These are phyloP conservation scores for Solanum infundibuliforme DNA, from an alignment of 257 asterid species.

Conservation along the genomic window DNA sequence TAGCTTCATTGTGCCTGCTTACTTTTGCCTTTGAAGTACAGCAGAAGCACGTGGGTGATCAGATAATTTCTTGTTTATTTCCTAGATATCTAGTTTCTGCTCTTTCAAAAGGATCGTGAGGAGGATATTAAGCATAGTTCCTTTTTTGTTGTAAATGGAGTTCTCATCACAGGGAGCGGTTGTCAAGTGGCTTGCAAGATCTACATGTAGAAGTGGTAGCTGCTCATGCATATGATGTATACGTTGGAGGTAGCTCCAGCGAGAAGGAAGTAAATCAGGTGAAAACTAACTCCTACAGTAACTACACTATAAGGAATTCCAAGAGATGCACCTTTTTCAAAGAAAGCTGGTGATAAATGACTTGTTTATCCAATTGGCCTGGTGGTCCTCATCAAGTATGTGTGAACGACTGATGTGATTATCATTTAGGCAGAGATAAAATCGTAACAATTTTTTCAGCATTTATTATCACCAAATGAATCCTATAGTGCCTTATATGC, in stretches of 20 bases:
- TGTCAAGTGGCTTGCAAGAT: constrained; percentile 2
- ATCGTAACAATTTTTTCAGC: neutral
- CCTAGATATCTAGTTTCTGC: neutral
- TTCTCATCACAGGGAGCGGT: constrained; percentile 5
- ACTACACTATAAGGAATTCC: neutral
- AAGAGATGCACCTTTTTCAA: neutral
- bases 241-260: neutral
- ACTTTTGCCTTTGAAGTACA: neutral
- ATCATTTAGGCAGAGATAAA: neutral
- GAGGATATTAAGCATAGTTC: neutral
- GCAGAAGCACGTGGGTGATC: neutral
- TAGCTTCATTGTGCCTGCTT: neutral
- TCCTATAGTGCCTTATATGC: neutral
- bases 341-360: neutral
- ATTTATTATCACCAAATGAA: constrained; percentile 4
- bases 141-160: neutral
- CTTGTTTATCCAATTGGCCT: neutral
- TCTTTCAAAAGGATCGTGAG: neutral
- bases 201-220: neutral
- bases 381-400: neutral
- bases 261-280: neutral
- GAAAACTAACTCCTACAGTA: neutral
- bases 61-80: neutral
- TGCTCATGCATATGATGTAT: neutral
- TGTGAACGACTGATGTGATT: neutral